Conservation (phyloP, 768 basidiomycete genomes). For the Hortiboletus flavorubellus region DNA sequence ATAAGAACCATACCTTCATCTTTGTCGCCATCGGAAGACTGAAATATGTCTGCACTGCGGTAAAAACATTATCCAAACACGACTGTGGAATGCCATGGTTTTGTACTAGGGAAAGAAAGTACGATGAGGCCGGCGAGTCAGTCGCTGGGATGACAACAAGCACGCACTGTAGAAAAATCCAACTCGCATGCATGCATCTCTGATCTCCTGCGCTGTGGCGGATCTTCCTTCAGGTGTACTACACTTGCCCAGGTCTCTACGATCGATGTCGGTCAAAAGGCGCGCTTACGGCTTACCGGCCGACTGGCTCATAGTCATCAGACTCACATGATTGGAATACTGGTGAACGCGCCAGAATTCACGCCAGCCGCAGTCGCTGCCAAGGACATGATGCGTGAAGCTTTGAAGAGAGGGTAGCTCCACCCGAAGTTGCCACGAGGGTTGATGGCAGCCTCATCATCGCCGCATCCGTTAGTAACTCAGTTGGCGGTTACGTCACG, state of each 20-base stretch:
- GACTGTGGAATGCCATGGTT: conserved; percentile 71
- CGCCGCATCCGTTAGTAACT: too few relatives aligned
- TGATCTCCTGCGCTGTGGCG: conserved; percentile 53
- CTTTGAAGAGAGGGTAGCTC: not conserved
- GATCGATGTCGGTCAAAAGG: not conserved
- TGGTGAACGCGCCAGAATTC: conserved; percentile 22
- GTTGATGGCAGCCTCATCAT: too few relatives aligned
- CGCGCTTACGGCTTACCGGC: not conserved
- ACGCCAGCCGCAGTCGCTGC: conserved; percentile 15
- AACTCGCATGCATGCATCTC: conserved; percentile 74
- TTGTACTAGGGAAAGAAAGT: conserved; percentile 51
- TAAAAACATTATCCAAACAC: conserved; percentile 43
- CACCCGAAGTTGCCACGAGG: too few relatives aligned
- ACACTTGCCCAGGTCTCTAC: conserved; percentile 21
- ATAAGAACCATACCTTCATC: conserved; percentile 47
- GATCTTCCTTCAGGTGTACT: conserved; percentile 32
- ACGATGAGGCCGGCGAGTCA: not conserved
- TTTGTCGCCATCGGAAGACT: conserved; percentile 58
- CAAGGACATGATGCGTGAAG: conserved; percentile 20
- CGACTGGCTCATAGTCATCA: not conserved
- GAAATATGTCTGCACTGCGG: conserved; percentile 62
- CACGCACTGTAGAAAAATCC: conserved; percentile 85
- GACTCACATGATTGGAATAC: conserved; percentile 28
- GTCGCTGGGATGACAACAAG: not conserved
- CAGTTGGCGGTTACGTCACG: too few relatives aligned